Evolutionary conservation across 192 early-diverging fungal genomes (phyloP).

Genomic region (Coemansia sp.): DNA sequence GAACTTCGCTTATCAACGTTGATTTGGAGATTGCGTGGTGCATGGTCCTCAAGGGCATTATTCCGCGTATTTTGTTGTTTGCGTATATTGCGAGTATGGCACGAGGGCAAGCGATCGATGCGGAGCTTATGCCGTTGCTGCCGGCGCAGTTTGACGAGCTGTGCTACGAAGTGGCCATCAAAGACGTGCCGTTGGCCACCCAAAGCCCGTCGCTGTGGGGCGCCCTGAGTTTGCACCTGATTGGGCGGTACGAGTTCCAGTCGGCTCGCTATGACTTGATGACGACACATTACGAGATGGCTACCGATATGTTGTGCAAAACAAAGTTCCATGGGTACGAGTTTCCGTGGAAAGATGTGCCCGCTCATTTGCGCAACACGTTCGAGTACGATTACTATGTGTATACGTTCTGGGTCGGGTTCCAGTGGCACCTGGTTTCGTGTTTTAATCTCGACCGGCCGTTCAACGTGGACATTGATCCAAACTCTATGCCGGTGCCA

Average conservation of each 20-base stretch:
- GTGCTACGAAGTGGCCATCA: conserved; percentile 46
- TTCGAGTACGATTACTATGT: conserved; percentile 54
- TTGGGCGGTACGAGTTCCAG: conserved; percentile 53
- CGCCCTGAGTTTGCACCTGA: conserved; percentile 39
- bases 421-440: conserved; percentile 52
- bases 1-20: conserved; percentile 48
- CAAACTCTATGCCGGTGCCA: conserved; percentile 22
- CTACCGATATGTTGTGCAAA: conserved; percentile 36
- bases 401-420: conserved; percentile 51
- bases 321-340: conserved; percentile 37
- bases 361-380: conserved; percentile 27
- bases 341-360: conserved; percentile 43
- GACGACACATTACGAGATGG: conserved; percentile 51
- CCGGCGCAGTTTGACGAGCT: conserved; percentile 49
- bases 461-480: conserved; percentile 30
- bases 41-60: conserved; percentile 52
- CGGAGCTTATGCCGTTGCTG: conserved; percentile 33
- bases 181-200: conserved; percentile 27
- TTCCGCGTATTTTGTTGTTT: conserved; percentile 45
- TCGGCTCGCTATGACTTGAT: conserved; percentile 50
- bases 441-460: conserved; percentile 50
- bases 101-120: conserved; percentile 40
- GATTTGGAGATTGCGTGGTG: conserved; percentile 49
- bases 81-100: conserved; percentile 48
- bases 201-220: conserved; percentile 45